Conservation (phyloP, 768 basidiomycete species). For the Solioccasus polychromus region DNA sequence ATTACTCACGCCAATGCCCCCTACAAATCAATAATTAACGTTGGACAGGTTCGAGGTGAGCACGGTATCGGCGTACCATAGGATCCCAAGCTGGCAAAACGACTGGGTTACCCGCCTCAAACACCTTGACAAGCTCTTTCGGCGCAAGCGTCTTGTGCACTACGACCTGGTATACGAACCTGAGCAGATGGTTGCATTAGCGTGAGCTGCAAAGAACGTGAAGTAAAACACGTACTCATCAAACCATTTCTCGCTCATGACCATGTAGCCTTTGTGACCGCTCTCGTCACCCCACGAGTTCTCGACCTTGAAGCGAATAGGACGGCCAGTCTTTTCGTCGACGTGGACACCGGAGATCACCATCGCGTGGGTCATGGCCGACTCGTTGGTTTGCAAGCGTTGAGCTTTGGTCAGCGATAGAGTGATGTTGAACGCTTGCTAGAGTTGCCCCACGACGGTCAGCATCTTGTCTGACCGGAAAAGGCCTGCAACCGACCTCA, state of each 20-base stretch:
- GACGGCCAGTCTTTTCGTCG: conserved; percentile 62
- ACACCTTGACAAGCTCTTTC: conserved; percentile 77
- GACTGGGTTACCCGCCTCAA: conserved; percentile 59
- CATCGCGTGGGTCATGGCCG: conserved; percentile 86
- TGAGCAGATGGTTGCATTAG: conserved; percentile 25
- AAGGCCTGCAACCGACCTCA: conserved; percentile 44
- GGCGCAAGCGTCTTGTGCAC: conserved; percentile 78
- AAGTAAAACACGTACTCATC: conserved; percentile 57
- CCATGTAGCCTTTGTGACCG: conserved; percentile 84
- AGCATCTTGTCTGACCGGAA: background rate
- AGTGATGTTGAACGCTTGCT: conserved; percentile 82
- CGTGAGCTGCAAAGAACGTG: background rate
- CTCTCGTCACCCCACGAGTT: conserved; percentile 86
- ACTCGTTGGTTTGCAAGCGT: conserved; percentile 78
- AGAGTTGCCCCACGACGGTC: conserved; percentile 2
- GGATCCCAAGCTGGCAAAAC: conserved; percentile 87
- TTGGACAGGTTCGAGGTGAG: background rate
- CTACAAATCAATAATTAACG: conserved; percentile 5
- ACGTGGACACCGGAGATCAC: conserved; percentile 92
- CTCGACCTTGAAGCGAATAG: conserved; percentile 94
- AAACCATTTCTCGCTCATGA: conserved; percentile 94
- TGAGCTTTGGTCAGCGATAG: conserved; percentile 83
- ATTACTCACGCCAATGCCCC: conserved; percentile 24
- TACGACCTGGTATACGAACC: conserved; percentile 92
- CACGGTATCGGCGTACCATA: conserved; percentile 21